Conservation (phyloP, 2,329 filamentous ascomycete species). For the Coniosporium tulheliwenetii region DNA sequence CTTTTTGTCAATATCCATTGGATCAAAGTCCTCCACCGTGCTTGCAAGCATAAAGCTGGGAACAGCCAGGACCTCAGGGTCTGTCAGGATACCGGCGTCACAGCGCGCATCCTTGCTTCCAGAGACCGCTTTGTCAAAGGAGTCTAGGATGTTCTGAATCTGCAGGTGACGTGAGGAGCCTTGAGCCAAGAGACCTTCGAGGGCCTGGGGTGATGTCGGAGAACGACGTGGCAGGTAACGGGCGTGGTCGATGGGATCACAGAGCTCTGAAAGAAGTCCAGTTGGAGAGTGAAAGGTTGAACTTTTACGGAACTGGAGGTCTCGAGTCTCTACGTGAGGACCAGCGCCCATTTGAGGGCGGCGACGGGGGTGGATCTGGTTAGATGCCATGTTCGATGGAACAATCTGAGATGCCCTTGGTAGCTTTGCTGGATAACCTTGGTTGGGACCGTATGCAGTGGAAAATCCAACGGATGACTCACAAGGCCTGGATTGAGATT, state of each 20-base stretch:
- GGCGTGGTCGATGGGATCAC: conserved; percentile 19
- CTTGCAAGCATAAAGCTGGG: conserved; percentile 27
- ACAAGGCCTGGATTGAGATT: no score
- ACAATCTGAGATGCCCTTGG: no score
- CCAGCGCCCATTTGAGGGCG: conserved; percentile 17
- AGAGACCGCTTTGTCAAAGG: conserved; percentile 27
- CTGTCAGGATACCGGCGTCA: conserved; percentile 24
- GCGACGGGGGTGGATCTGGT: conserved; percentile 28
- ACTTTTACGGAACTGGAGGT: conserved; percentile 31
- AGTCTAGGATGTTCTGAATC: conserved; percentile 25
- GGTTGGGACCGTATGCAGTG: no score
- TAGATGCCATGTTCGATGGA: conserved; percentile 18
- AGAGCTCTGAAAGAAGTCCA: conserved; percentile 19
- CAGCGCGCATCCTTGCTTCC: conserved; percentile 18
- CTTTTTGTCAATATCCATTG: conserved; percentile 26
- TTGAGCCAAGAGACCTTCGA: conserved; percentile 31
- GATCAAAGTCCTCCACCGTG: conserved; percentile 14
- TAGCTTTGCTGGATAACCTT: no score
- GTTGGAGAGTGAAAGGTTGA: conserved; percentile 31
- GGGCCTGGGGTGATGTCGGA: conserved; percentile 30
- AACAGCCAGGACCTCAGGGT: conserved; percentile 32
- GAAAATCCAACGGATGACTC: no score
- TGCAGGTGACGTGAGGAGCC: conserved; percentile 27
- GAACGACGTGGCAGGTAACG: conserved; percentile 29
- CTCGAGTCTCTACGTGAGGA: conserved; percentile 17